phyloP scores from a whole-genome alignment of 31 red algal species.

The Asparagopsis taxiformis region DNA sequence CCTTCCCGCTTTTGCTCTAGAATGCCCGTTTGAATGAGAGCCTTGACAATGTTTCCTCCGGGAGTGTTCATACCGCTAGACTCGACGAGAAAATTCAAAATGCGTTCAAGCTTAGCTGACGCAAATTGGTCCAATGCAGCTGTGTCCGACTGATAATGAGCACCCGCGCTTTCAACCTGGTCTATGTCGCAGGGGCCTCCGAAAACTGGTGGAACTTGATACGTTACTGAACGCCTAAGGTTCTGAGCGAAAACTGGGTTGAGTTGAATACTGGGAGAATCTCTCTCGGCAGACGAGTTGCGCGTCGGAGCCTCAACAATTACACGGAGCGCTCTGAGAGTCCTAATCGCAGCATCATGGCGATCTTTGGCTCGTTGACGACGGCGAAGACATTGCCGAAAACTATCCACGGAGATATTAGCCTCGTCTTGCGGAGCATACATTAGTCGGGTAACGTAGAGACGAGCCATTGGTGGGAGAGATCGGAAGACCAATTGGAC shows the following conservation, averaged over 20 bases:
- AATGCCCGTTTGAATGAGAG: slow-evolving; percentile 54
- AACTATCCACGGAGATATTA: slow-evolving; percentile 13
- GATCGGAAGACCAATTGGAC: slow-evolving; percentile 63
- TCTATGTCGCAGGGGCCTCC: slow-evolving; percentile 10
- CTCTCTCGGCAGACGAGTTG: background rate
- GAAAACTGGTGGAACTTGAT: slow-evolving; percentile 32
- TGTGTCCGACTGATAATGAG: background rate
- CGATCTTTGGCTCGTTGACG: slow-evolving; percentile 62
- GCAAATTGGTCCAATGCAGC: slow-evolving; percentile 49
- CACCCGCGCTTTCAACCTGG: no score
- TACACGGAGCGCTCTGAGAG: slow-evolving; percentile 36
- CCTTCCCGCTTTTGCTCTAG: slow-evolving; percentile 74
- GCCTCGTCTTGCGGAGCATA: slow-evolving; percentile 17
- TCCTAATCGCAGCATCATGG: slow-evolving; percentile 56
- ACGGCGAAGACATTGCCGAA: slow-evolving; percentile 50
- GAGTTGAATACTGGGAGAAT: background rate
- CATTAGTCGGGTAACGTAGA: slow-evolving; percentile 54
- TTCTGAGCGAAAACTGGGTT: slow-evolving; percentile 21
- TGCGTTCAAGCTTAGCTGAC: slow-evolving; percentile 54
- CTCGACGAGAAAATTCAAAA: slow-evolving; percentile 89
- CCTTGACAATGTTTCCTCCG: slow-evolving; percentile 55
- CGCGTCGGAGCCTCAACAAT: slow-evolving; percentile 2
- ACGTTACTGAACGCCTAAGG: slow-evolving; percentile 38
- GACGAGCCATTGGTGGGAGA: slow-evolving; percentile 67
- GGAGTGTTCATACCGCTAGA: slow-evolving; percentile 20